Base-by-base conservation (phyloP, 345 rosid genomes). In the Bruguiera parviflora region DNA sequence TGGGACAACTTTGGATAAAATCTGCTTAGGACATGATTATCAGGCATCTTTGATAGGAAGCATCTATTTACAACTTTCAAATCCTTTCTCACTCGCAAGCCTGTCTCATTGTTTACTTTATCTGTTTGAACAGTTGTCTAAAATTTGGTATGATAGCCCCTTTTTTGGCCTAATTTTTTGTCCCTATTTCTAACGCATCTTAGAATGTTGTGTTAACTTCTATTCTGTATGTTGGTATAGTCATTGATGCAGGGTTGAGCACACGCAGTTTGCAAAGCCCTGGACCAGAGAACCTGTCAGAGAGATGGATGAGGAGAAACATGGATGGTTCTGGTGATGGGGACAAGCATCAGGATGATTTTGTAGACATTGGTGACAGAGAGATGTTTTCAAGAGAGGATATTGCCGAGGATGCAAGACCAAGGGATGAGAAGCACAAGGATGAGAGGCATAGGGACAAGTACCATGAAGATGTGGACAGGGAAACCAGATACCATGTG, bases 241-340 rank as follows among this genome's bases (percentile, higher is more conserved):
- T 35, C 66, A 62, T 69, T 66, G 31, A 61, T 79, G 63, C 81
- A 95, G 96, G 88, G 8, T 70, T 76, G 4, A 84, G 76, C 79
- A 76, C 77, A 22, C 87, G 83, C 63, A 75, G 22, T 11, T 73
- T 82, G 74, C 82, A 29, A 74, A 84, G 82, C 73, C 77, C 83
- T 46, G 93, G 86, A 46, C 47, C 84, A 0, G 96, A 88, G 53
- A 88, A 66, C 73, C 78, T 73, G 61, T 57, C 73, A 63, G 97
- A 91, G 67, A 85, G 85, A 62, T 85, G 86, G 51, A 78, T 65
- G 69, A 83, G 89, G 84, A 91, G 81, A 72, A 89, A 75, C 85
- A 79, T 76, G 68, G 96, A 85, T 78, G 83, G 74, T 75, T 83
- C 84, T 79, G 86, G 81, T 77, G 83, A 80, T 63, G 82, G 78